These are phyloP conservation scores for Claviceps pusilla DNA, from an alignment of 2,329 filamentous ascomycete species.

Conservation along the genomic window DNA sequence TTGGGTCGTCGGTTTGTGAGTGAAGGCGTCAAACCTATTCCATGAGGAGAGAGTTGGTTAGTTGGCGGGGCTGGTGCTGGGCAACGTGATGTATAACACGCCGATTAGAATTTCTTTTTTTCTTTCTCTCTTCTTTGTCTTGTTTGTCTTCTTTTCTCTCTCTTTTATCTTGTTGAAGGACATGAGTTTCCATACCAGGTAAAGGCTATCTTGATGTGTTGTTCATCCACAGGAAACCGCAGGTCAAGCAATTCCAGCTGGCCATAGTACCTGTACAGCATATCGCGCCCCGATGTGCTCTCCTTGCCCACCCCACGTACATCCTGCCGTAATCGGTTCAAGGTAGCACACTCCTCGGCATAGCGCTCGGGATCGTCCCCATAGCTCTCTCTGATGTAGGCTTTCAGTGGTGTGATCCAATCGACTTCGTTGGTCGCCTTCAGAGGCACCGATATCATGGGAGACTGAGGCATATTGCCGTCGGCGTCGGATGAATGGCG, in stretches of 20 bases:
- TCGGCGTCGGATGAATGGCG: not conserved
- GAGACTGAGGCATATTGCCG: conserved; percentile 58
- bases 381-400: conserved; percentile 84
- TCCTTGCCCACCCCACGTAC: conserved; percentile 97
- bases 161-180: not conserved
- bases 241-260: conserved; percentile 90
- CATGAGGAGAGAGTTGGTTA: not conserved
- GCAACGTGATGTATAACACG: not conserved
- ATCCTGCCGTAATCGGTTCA: conserved; percentile 91
- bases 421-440: conserved; percentile 96
- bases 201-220: conserved; percentile 97
- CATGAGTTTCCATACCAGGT: conserved; percentile 53
- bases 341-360: conserved; percentile 81
- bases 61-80: not conserved
- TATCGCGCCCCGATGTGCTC: conserved; percentile 80
- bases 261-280: conserved; percentile 94
- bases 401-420: conserved; percentile 84
- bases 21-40: conserved; percentile 93
- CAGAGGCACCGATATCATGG: conserved; percentile 89
- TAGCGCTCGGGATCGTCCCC: conserved; percentile 95
- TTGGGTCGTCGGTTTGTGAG: conserved; percentile 90
- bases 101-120: no score
- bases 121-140: no score
- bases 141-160: not conserved
- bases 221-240: conserved; percentile 92